Evolutionary conservation across 192 early-diverging fungal genomes (phyloP), one percentile per base, ranked within the genome.

Genomic region (Coemansia sp.): DNA sequence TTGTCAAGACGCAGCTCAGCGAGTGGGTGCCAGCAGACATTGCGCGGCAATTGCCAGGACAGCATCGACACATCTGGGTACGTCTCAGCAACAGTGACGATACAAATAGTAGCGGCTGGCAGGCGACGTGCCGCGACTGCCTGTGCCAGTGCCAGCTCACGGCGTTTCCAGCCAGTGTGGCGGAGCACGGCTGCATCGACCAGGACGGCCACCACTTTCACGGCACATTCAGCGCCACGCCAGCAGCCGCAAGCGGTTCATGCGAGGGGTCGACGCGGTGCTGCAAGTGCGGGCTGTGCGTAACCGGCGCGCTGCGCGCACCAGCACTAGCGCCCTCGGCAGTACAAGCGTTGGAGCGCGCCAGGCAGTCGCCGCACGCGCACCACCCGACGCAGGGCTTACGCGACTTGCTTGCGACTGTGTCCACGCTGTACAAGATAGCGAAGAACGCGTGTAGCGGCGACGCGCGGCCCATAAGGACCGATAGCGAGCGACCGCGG

Each of bases 1-100:
- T 76, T 59, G 68, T 47, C 45, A 68, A 65, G 14, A 62, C 60
- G 14, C 74, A 71, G 65, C 62, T 82, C 11, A 39, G 49, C 36
- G 68, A 64, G 42, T 82, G 79, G 79, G 1, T 74, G 6, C 74
- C 79, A 1, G 41, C 46, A 19, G 61, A 67, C 24, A 58, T 82
- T 11, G 59, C 25, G 10, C 20, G 39, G 8, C 70, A 76, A 35
- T 35, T 73, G 19, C n/a, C 54, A 11, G 22, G 37, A 0, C 35
- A 19, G 20, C 79, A 82, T 46, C 59, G 64, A 20, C 79, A 82
- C 62, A 64, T 27, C 6, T 82, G 79, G 79, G 74, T 76, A 2
- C 25, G 39, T 31, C 65, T 35, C 32, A 47, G 12, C 42, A 14
- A 25, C 38, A 35, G n/a, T 24, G 38, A 3, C 17, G 45, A 54